These are phyloP conservation scores for Kwoniella mangroviensis DNA, from an alignment of 768 basidiomycete genomes.

Conservation along the genomic window DNA sequence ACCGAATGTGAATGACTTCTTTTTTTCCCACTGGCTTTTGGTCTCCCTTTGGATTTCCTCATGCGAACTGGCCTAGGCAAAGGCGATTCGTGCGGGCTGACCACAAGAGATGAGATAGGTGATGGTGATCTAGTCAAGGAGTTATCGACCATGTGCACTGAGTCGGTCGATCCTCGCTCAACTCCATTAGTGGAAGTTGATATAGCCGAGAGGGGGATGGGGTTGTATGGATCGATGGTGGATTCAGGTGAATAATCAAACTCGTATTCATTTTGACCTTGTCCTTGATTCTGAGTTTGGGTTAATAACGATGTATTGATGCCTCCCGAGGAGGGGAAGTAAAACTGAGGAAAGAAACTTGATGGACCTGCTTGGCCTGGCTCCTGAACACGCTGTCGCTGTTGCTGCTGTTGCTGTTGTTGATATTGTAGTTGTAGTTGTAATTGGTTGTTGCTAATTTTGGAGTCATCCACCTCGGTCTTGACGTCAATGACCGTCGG, in stretches of 20 bases:
- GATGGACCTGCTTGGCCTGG: slow-evolving; percentile 29
- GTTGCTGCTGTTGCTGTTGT: slow-evolving; percentile 19
- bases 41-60: slow-evolving; percentile 9
- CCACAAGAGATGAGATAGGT: slow-evolving; percentile 23
- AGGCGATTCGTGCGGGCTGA: slow-evolving; percentile 34
- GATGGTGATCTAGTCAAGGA: slow-evolving; percentile 26
- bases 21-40: slow-evolving; percentile 17
- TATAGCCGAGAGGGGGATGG: slow-evolving; percentile 1
- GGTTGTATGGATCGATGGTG: not conserved
- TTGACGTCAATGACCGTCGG: slow-evolving; percentile 18
- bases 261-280: not conserved
- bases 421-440: slow-evolving; percentile 7
- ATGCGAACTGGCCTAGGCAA: not conserved
- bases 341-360: slow-evolving; percentile 26
- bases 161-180: slow-evolving; percentile 14
- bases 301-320: slow-evolving; percentile 26
- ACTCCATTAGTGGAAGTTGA: not conserved
- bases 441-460: not conserved
- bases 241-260: slow-evolving; percentile 10
- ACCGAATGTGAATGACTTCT: slow-evolving; percentile 15
- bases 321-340: slow-evolving; percentile 17
- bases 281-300: not conserved
- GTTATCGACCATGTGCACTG: slow-evolving; percentile 30
- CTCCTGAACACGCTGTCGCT: slow-evolving; percentile 17
- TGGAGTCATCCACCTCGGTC: slow-evolving; percentile 15